Conservation (phyloP, 495 filamentous ascomycete genomes). For the Zalerion maritima region DNA sequence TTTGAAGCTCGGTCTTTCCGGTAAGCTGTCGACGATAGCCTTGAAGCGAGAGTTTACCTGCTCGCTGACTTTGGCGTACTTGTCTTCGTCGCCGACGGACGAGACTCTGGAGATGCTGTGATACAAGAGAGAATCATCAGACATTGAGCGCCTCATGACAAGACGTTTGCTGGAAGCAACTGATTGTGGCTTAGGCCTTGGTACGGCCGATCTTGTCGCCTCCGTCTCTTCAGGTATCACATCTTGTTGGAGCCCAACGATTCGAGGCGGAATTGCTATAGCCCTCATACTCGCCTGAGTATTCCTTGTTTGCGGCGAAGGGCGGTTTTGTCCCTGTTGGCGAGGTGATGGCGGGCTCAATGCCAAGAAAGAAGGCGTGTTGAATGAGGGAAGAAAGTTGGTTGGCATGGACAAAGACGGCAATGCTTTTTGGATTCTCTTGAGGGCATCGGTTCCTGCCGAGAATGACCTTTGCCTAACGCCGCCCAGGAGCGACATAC, state of each 20-base stretch:
- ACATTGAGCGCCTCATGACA: constrained; percentile 45
- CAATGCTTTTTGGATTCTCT: constrained; percentile 30
- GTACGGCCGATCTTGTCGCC: constrained; percentile 20
- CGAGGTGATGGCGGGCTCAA: too few relatives aligned
- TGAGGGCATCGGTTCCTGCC: constrained; percentile 28
- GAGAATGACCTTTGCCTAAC: constrained; percentile 24
- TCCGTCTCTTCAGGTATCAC: too few relatives aligned
- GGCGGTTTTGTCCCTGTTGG: constrained; percentile 8
- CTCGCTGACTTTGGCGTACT: constrained; percentile 63
- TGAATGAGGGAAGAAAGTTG: constrained; percentile 25
- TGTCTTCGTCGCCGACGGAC: constrained; percentile 74
- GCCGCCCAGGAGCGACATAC: constrained; percentile 20
- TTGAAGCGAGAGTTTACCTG: constrained; percentile 79
- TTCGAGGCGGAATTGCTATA: too few relatives aligned
- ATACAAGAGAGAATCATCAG: constrained; percentile 61
- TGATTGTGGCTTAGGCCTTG: constrained; percentile 14
- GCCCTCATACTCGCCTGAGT: constrained; percentile 1
- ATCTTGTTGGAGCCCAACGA: too few relatives aligned
- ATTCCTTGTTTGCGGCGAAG: constrained; percentile 7
- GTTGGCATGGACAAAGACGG: constrained; percentile 38
- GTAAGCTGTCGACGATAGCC: constrained; percentile 77
- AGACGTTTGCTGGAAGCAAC: constrained; percentile 13
- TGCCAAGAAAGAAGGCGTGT: constrained; percentile 37
- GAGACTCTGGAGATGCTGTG: constrained; percentile 57
- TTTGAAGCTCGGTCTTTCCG: constrained; percentile 59